Evolutionary conservation across 768 basidiomycete genomes (phyloP).

Genomic region (Cytidiella melzeri): DNA sequence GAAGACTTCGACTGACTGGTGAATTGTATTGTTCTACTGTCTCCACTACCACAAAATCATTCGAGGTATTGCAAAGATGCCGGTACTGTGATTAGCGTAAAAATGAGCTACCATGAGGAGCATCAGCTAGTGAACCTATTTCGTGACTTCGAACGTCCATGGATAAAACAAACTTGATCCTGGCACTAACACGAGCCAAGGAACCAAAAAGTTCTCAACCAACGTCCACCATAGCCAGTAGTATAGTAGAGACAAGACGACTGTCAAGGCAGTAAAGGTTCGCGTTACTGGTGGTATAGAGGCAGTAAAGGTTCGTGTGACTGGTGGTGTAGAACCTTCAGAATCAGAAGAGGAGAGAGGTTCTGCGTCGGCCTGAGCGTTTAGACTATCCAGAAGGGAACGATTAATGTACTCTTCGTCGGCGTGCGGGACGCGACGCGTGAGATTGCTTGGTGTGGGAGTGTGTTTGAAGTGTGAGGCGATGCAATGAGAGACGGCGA

Average conservation of each 20-base stretch:
- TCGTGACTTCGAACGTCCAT: slow-evolving; percentile 91
- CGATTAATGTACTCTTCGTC: slow-evolving; percentile 87
- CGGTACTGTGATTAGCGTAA: slow-evolving; percentile 72
- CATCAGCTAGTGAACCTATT: not conserved
- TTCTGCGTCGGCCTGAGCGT: slow-evolving; percentile 80
- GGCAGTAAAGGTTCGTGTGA: slow-evolving; percentile 51
- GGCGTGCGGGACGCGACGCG: slow-evolving; percentile 35
- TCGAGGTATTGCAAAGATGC: slow-evolving; percentile 87
- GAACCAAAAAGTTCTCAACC: slow-evolving; percentile 32
- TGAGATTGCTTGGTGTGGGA: slow-evolving; percentile 24
- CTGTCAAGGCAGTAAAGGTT: slow-evolving; percentile 56
- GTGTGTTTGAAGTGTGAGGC: slow-evolving; percentile 13
- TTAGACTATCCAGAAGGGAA: slow-evolving; percentile 75
- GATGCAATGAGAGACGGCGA: slow-evolving; percentile 19
- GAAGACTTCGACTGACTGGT: too few relatives aligned
- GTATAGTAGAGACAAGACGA: slow-evolving; percentile 53
- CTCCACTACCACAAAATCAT: slow-evolving; percentile 96
- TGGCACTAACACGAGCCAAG: slow-evolving; percentile 77
- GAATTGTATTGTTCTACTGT: too few relatives aligned
- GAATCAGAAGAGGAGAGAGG: slow-evolving; percentile 50
- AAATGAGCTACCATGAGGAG: slow-evolving; percentile 51
- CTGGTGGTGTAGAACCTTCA: slow-evolving; percentile 35
- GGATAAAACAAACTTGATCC: slow-evolving; percentile 79
- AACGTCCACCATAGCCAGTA: slow-evolving; percentile 58
- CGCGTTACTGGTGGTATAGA: slow-evolving; percentile 80